phyloP scores from a whole-genome alignment of 140 eudicot genomes.

The Eryngium alpinum region DNA sequence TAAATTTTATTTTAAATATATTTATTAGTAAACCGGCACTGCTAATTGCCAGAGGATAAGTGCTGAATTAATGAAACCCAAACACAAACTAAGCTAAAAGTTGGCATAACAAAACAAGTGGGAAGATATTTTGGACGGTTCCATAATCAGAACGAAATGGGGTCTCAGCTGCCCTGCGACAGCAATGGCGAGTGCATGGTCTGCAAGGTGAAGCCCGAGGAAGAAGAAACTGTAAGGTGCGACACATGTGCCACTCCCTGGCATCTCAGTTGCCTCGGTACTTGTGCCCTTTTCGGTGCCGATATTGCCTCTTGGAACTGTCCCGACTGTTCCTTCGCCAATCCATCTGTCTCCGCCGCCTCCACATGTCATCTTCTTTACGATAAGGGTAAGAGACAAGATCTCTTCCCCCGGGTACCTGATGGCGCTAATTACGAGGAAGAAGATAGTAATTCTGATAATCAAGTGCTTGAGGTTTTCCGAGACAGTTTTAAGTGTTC shows the following conservation, averaged over 20 bases:
- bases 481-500: slow-evolving; percentile 56
- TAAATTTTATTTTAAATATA: too few relatives aligned
- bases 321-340: slow-evolving; percentile 55
- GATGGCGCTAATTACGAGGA: slow-evolving; percentile 12
- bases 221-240: slow-evolving; percentile 50
- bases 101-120: too few relatives aligned
- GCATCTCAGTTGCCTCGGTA: slow-evolving; percentile 58
- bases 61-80: too few relatives aligned
- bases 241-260: slow-evolving; percentile 80
- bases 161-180: slow-evolving; percentile 53
- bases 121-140: too few relatives aligned
- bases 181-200: slow-evolving; percentile 78
- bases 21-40: too few relatives aligned
- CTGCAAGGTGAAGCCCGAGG: slow-evolving; percentile 50
- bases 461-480: slow-evolving; percentile 44
- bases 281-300: slow-evolving; percentile 43
- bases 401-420: slow-evolving; percentile 43
- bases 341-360: slow-evolving; percentile 19
- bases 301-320: slow-evolving; percentile 55
- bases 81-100: too few relatives aligned
- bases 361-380: slow-evolving; percentile 17
- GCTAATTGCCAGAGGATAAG: too few relatives aligned
- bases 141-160: too few relatives aligned
- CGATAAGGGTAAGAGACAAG: slow-evolving; percentile 57
- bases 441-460: slow-evolving; percentile 16